Base-by-base conservation (phyloP, 176 grass and related monocot species). In the Hyparrhenia diplandra region DNA sequence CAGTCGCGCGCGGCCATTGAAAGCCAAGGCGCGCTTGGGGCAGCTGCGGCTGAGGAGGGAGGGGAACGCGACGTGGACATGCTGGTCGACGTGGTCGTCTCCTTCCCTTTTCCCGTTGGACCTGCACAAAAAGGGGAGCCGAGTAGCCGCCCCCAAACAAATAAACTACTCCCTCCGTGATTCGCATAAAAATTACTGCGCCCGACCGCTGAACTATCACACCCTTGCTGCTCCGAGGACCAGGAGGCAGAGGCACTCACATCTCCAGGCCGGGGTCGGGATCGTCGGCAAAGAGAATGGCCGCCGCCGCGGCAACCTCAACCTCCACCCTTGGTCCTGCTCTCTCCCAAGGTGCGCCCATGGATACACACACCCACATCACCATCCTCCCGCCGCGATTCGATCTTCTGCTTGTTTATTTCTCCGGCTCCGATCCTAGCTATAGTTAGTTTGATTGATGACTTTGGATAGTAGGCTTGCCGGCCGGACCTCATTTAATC, bases 261-360 rank as follows among this genome's bases (percentile, higher is more conserved):
- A 34, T 10, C 61, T 64, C 27, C 11, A 63, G n/a, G n/a, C n/a
- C n/a, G 60, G 34, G 39, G 20, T 12, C 65, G 20, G 1, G 4
- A n/a, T n/a, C 13, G 34, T 25, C 29, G 1, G 21, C 7, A 57
- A 70, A 3, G 18, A 82, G 71, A 67, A 51, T 62, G 40, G 28
- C 71, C 52, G 41, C 40, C 63, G 28, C 64, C 72, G 47, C 46
- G 6, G 28, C 55, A 9, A 5, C 71, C 60, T 1, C 60, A 61
- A 16, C 42, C 64, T 32, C 73, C 23, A 25, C 55, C 1, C 51
- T 80, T 47, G 63, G 68, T 25, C 11, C 76, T 57, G 12, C 76
- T 5, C 18, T 67, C 10, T 35, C 78, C 23, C 84, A 74, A 66
- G 82, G 82, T 84, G 30, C 82, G 39, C 20, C 82, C 73, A 23